Base-by-base conservation (phyloP, 441 rosid species). In the Populus hybrid region DNA sequence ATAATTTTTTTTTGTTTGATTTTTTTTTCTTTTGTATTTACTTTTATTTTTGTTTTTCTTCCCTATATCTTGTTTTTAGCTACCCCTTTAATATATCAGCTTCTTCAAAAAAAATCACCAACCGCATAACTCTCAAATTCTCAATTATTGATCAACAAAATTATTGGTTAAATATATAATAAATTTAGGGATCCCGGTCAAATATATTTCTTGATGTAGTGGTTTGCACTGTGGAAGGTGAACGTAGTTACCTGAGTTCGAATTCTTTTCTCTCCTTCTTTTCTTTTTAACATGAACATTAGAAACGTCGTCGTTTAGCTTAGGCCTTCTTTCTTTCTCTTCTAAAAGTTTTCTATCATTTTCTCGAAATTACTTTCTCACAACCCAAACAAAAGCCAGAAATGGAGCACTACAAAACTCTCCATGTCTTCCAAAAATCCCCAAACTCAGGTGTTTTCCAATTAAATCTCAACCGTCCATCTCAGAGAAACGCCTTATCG, bases 241-340 rank as follows among this genome's bases (percentile, higher is more conserved):
- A 11, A 10, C 95, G 91, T 90, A 91, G 99, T 90, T 94, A 91
- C 97, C 97, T 89, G 98, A 97, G 97, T 89, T 93, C 94, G 97
- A 94, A 89, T 91, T 88, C 91, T 18, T 0, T 4, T 10, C 20
- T 2, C 0, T 21, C 0, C 0, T 21, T 1, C 65, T 2, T 59
- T 7, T 2, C 21, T 5, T 14, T 59, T 20, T 9, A 61, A 18
- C 24, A 9, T 11, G 1, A 40, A 10, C 46, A 42, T 12, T 42
- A 4, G 23, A 57, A 20, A 57, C 24, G 9, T 20, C 23, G 21
- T 38, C 26, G 38, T 61, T 9, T 40, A 10, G 10, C 12, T 23
- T 8, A 28, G 4, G 38, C 2, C n/a, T 5, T 2, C 0, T 1
- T 21, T 16, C 32, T 30, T 10, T 5, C 12, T 34, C 5, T 35